Percentiles rank a stretch among this genome's conserved stretches.
Evolutionary conservation across 208 protist genomes (phyloP).

Genomic region (Crithidia expoeki): DNA sequence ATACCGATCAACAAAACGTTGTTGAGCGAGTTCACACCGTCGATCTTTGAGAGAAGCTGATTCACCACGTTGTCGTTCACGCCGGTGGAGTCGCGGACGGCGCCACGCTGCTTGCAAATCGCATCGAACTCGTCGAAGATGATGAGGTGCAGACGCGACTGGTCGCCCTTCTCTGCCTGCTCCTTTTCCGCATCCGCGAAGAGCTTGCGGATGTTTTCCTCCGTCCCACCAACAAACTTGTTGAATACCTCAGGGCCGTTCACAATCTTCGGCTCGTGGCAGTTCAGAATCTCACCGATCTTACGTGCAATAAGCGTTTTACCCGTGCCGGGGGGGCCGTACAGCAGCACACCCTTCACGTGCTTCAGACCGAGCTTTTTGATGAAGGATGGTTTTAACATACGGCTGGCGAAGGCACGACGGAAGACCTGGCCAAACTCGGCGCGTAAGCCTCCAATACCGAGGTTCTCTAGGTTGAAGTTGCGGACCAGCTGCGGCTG

Average conservation of each 20-base stretch:
- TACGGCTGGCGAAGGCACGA: conserved; percentile 98
- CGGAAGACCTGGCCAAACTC: conserved; percentile 99
- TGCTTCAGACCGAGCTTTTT: conserved; percentile 97
- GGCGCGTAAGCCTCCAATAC: conserved; percentile 96
- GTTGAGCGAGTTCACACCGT: conserved; percentile 98
- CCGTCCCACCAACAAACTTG: conserved; percentile 99
- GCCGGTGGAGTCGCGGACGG: conserved; percentile 93
- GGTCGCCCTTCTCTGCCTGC: conserved; percentile 91
- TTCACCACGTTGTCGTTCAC: conserved; percentile 99
- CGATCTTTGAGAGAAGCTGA: conserved; percentile 99
- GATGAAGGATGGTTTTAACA: conserved; percentile 94
- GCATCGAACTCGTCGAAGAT: conserved; percentile 99
- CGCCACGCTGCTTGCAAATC: conserved; percentile 98
- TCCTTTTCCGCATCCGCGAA: conserved; percentile 98
- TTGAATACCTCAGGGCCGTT: conserved; percentile 99
- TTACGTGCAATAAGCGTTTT: conserved; percentile 99
- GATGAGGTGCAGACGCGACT: conserved; percentile 98
- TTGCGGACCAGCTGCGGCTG: conserved; percentile 78
- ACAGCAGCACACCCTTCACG: conserved; percentile 98
- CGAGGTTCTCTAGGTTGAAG: conserved; percentile 93
- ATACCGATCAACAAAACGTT: conserved; percentile 99
- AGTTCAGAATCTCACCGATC: conserved; percentile 99
- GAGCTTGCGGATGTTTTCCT: conserved; percentile 99
- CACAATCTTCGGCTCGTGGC: conserved; percentile 96
- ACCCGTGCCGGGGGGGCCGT: conserved; percentile 99